Evolutionary conservation across 2,329 filamentous ascomycete species (phyloP).

Genomic region (Sclerotinia spermophila): DNA sequence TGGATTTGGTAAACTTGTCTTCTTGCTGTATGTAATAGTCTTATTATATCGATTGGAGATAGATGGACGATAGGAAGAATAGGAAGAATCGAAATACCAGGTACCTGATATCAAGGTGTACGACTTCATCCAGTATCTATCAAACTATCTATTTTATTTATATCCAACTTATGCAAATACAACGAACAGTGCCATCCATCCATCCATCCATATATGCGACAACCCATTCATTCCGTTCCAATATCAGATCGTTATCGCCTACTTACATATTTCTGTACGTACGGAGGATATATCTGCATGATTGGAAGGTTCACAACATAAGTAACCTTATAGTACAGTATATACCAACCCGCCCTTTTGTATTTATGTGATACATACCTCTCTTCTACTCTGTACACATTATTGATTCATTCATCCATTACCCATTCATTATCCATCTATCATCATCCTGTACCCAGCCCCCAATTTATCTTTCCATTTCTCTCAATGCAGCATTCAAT

Average conservation of each 20-base stretch:
- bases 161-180: background rate
- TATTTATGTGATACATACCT: background rate
- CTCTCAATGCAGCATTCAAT: background rate
- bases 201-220: background rate
- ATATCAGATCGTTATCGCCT: background rate
- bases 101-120: too few species aligned
- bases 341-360: background rate
- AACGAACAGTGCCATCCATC: background rate
- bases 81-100: background rate
- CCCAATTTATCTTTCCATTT: background rate
- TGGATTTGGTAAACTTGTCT: background rate
- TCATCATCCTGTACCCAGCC: background rate
- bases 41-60: background rate
- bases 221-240: background rate
- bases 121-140: background rate
- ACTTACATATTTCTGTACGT: background rate
- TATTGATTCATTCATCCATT: too few species aligned
- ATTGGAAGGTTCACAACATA: background rate
- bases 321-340: too few species aligned
- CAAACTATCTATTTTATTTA: too few species aligned
- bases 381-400: too few species aligned
- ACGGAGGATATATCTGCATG: background rate
- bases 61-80: background rate
- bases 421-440: background rate
- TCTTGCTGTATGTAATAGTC: background rate